Percentiles rank a stretch among this genome's conserved stretches.
These are phyloP conservation scores for Pichia thaimueangensis DNA, from an alignment of 805 yeast species.

Conservation along the genomic window DNA sequence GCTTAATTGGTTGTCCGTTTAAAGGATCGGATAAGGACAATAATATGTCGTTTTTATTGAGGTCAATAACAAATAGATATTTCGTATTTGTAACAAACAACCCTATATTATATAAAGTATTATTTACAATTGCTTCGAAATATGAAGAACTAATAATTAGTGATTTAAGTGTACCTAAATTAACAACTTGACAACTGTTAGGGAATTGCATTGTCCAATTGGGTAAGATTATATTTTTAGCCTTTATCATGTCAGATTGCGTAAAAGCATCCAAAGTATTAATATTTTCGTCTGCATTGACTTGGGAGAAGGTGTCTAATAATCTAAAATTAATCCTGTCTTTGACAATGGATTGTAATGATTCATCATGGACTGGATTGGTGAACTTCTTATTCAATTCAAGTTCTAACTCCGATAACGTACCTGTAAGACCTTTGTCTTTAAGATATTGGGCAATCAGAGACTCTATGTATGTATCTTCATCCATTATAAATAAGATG, in stretches of 20 bases:
- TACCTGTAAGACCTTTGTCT: slow-evolving; percentile 38
- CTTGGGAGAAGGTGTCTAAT: background rate
- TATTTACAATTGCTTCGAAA: slow-evolving; percentile 13
- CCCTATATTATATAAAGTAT: slow-evolving; percentile 11
- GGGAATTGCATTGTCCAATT: slow-evolving; percentile 25
- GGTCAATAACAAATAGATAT: slow-evolving; percentile 21
- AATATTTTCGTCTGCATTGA: background rate
- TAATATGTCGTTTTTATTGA: slow-evolving; percentile 15
- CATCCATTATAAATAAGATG: background rate
- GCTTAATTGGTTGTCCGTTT: slow-evolving; percentile 17
- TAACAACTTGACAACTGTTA: slow-evolving; percentile 3
- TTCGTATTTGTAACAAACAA: slow-evolving; percentile 27
- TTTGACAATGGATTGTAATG: slow-evolving; percentile 30
- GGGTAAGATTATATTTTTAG: slow-evolving; percentile 18
- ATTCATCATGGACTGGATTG: slow-evolving; percentile 26
- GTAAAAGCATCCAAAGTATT: slow-evolving; percentile 17
- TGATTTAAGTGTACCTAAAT: slow-evolving; percentile 18
- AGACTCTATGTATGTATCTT: slow-evolving; percentile 16
- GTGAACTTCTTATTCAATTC: slow-evolving; percentile 35
- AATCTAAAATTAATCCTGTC: slow-evolving; percentile 29
- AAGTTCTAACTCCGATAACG: slow-evolving; percentile 43
- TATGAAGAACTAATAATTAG: slow-evolving; percentile 22
- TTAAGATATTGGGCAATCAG: slow-evolving; percentile 57
- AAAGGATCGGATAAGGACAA: slow-evolving; percentile 14
- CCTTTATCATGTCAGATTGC: slow-evolving; percentile 19